phyloP scores from a whole-genome alignment of 208 protist genomes.

The Acanthamoeba culbertsoni region DNA sequence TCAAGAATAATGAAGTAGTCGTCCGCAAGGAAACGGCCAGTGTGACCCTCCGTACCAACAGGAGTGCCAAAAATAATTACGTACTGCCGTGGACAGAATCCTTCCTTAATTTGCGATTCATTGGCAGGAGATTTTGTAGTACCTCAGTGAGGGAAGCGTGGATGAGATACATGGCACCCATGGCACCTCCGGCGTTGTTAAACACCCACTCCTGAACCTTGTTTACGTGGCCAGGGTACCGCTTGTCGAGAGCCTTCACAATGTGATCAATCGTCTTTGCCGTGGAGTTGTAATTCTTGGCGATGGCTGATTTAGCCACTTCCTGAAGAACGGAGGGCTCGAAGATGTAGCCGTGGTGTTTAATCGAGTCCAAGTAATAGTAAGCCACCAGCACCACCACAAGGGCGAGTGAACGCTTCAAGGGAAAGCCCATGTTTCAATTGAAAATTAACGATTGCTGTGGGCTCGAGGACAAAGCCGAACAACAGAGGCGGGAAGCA shows the following conservation, averaged over 20 bases:
- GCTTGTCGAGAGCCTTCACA: slow-evolving; percentile 40
- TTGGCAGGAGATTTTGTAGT: neutral
- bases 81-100: slow-evolving; percentile 11
- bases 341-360: slow-evolving; percentile 59
- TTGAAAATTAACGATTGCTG: no score
- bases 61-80: slow-evolving; percentile 75
- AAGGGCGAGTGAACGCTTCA: neutral
- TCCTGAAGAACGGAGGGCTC: slow-evolving; percentile 54
- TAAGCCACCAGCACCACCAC: neutral
- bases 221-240: slow-evolving; percentile 66
- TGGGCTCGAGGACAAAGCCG: no score
- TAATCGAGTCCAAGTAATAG: neutral
- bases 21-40: slow-evolving; percentile 68
- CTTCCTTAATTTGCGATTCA: neutral
- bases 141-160: slow-evolving; percentile 69
- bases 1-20: slow-evolving; percentile 73
- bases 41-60: slow-evolving; percentile 71
- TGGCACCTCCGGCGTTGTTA: slow-evolving; percentile 70
- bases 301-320: slow-evolving; percentile 53
- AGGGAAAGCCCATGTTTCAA: neutral
- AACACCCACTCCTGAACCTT: slow-evolving; percentile 69
- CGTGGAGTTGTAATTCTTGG: slow-evolving; percentile 5
- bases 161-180: slow-evolving; percentile 70
- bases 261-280: slow-evolving; percentile 37
- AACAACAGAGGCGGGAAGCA: no score